Conservation (phyloP, 768 basidiomycete genomes). For the Rhodotorula sphaerocarpa region DNA sequence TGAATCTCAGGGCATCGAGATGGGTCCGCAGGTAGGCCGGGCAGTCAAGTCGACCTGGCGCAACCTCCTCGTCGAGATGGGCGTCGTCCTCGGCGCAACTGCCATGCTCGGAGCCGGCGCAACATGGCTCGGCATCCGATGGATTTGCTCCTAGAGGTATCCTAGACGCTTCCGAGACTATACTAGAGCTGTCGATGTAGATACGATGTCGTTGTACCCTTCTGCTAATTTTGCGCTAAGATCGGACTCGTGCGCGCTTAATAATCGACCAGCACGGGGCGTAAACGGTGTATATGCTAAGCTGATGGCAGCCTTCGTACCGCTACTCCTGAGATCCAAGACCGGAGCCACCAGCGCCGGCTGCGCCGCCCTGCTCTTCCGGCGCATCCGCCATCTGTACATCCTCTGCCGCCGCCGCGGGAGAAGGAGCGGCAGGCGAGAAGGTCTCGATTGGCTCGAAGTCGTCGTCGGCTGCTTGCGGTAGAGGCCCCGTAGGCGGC, state of each 20-base stretch:
- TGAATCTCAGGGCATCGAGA: conserved; percentile 6
- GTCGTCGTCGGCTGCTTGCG: background rate
- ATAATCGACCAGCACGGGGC: too few relatives aligned
- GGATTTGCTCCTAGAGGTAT: background rate
- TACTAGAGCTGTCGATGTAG: background rate
- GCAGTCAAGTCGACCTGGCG: conserved; percentile 6
- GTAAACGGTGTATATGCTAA: too few relatives aligned
- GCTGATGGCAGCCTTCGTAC: too few relatives aligned
- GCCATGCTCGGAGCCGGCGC: background rate
- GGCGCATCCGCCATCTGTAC: fast-evolving
- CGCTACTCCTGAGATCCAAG: too few relatives aligned
- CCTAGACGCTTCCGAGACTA: background rate
- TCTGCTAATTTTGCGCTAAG: background rate
- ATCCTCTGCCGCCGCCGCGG: too few relatives aligned
- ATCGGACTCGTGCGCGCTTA: too few relatives aligned
- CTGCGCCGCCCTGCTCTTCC: background rate
- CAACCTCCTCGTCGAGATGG: conserved; percentile 18
- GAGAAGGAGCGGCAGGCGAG: too few relatives aligned
- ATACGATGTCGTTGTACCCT: background rate
- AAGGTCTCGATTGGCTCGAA: too few relatives aligned
- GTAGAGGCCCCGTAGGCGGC: too few relatives aligned
- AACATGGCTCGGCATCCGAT: background rate
- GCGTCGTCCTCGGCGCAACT: background rate
- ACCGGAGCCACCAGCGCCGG: too few relatives aligned
- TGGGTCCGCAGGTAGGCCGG: conserved; percentile 4